A percentile compares a stretch with the other conserved stretches of the same genome.
These are phyloP conservation scores for Nothomitra cinnamomea DNA, from an alignment of 2,329 filamentous ascomycete species.

Conservation along the genomic window DNA sequence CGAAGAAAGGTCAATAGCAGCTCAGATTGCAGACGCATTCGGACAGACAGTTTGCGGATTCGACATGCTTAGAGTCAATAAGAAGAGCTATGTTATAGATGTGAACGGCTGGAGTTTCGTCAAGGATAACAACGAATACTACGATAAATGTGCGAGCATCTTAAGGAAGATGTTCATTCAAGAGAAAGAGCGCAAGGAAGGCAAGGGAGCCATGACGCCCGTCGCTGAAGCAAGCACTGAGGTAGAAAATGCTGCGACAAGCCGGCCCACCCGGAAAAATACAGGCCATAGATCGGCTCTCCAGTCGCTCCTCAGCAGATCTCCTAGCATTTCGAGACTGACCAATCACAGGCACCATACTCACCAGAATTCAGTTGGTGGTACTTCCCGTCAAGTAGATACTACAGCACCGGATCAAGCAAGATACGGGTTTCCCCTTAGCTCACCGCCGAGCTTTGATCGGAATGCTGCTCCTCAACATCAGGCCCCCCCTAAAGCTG, in stretches of 20 bases:
- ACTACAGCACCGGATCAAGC: background rate
- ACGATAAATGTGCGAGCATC: conserved; percentile 76
- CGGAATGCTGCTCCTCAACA: conserved; percentile 9
- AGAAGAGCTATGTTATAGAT: conserved; percentile 93
- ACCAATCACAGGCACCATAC: conserved; percentile 27
- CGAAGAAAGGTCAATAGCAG: conserved; percentile 72
- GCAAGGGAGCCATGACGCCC: conserved; percentile 14
- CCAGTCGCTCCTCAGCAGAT: conserved; percentile 42
- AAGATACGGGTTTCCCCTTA: conserved; percentile 14
- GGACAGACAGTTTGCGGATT: conserved; percentile 94
- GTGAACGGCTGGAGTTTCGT: conserved; percentile 99
- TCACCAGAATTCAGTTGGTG: conserved; percentile 8
- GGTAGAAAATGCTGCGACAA: background rate
- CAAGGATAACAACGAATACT: conserved; percentile 98
- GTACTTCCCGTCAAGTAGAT: background rate
- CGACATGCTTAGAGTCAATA: conserved; percentile 72
- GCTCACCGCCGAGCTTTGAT: conserved; percentile 21
- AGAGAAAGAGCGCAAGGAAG: conserved; percentile 48
- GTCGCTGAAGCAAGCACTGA: conserved; percentile 25
- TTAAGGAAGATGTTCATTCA: conserved; percentile 74
- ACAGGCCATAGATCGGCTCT: conserved; percentile 31
- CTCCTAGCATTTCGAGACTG: conserved; percentile 45
- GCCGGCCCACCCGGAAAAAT: conserved; percentile 20
- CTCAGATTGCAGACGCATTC: conserved; percentile 79
- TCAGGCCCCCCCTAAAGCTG: conserved; percentile 7